Evolutionary conservation across 78 protist genomes (phyloP).

Genomic region (Salpingoeca rosetta): DNA sequence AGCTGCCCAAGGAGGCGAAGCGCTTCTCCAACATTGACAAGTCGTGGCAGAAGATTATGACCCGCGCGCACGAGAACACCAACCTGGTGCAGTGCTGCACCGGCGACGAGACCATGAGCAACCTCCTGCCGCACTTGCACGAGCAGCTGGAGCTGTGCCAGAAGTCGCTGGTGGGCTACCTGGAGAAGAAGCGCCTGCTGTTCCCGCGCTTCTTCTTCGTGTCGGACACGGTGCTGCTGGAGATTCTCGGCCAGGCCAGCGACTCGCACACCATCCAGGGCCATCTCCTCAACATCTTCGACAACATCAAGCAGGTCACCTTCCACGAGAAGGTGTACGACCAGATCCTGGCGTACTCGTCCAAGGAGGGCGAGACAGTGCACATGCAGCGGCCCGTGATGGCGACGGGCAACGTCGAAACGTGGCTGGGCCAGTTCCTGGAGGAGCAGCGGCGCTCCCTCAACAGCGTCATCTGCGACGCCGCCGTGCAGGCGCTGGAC

Average conservation of each 20-base stretch:
- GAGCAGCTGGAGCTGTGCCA: slow-evolving; percentile 84
- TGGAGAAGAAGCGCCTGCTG: slow-evolving; percentile 62
- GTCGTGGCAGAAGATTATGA: slow-evolving; percentile 67
- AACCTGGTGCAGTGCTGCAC: slow-evolving; percentile 42
- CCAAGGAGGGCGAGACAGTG: slow-evolving; percentile 43
- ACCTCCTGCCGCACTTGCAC: slow-evolving; percentile 51
- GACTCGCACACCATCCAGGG: slow-evolving; percentile 63
- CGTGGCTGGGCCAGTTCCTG: slow-evolving; percentile 67
- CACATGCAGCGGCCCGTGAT: slow-evolving; percentile 30
- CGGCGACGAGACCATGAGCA: slow-evolving; percentile 30
- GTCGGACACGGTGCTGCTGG: slow-evolving; percentile 74
- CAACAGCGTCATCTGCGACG: slow-evolving; percentile 3
- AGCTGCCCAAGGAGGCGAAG: slow-evolving; percentile 78
- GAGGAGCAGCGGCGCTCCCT: slow-evolving; percentile 27
- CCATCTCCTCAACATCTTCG: slow-evolving; percentile 59
- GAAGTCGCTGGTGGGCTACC: slow-evolving; percentile 63
- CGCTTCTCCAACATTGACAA: slow-evolving; percentile 62
- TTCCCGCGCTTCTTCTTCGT: slow-evolving; percentile 89
- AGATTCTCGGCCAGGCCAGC: slow-evolving; percentile 72
- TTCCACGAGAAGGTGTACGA: slow-evolving; percentile 31
- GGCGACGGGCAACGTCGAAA: slow-evolving; percentile 68
- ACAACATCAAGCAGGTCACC: slow-evolving; percentile 27
- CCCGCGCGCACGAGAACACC: slow-evolving; percentile 43
- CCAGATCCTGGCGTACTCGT: slow-evolving; percentile 5
- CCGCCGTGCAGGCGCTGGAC: not conserved